Conservation (phyloP, 2,329 filamentous ascomycete species). For the Dothideomycetes sp. region DNA sequence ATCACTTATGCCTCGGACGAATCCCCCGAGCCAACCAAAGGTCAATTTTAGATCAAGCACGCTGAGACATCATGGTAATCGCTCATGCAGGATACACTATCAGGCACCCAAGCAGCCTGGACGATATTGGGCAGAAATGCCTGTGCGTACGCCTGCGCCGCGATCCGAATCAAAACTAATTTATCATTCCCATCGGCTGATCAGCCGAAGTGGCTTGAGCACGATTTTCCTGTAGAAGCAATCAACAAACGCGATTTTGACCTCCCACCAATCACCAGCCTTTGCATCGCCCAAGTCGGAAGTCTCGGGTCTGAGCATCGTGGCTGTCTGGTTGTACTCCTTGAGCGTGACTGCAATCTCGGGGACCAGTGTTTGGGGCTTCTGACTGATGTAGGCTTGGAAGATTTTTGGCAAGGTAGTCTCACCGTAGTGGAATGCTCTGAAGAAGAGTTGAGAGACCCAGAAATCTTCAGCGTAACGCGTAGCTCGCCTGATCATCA, state of each 20-base stretch:
- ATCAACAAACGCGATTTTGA: constrained; percentile 25
- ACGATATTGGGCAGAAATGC: too few relatives aligned
- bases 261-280: constrained; percentile 36
- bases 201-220: constrained; percentile 27
- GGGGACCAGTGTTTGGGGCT: background rate
- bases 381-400: constrained; percentile 18
- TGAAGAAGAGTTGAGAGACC: constrained; percentile 43
- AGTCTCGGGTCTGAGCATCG: constrained; percentile 12
- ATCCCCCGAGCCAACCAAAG: too few relatives aligned
- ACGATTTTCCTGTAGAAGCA: constrained; percentile 20
- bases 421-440: constrained; percentile 46
- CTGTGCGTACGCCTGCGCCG: too few relatives aligned
- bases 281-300: constrained; percentile 12
- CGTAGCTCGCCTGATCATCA: constrained; percentile 29
- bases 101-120: too few relatives aligned
- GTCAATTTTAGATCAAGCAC: too few relatives aligned
- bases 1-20: too few relatives aligned
- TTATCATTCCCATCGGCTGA: constrained; percentile 14
- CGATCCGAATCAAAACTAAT: background rate
- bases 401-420: constrained; percentile 39
- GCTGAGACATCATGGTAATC: too few relatives aligned
- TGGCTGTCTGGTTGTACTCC: constrained; percentile 13
- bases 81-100: too few relatives aligned
- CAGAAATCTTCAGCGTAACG: constrained; percentile 33
- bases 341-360: constrained; percentile 9